Evolutionary conservation across 768 basidiomycete genomes (phyloP).

Genomic region (Suillus spraguei): DNA sequence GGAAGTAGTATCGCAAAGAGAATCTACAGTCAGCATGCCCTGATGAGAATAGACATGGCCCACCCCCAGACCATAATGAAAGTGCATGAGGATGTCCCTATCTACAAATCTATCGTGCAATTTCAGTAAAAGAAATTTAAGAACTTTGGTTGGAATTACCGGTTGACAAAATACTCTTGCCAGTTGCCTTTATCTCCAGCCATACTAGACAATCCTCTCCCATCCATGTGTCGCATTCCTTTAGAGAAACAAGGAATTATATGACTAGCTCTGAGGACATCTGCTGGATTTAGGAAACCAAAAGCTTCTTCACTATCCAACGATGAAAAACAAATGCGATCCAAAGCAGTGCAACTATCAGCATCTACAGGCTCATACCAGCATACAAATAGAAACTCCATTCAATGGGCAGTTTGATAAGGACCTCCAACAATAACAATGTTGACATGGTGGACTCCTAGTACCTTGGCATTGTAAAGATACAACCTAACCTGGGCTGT

Average conservation of each 20-base stretch:
- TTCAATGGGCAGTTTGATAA: background rate
- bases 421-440: background rate
- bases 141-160: constrained; percentile 5
- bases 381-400: constrained; percentile 3
- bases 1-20: background rate
- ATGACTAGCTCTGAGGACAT: constrained; percentile 19
- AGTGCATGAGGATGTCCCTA: constrained; percentile 23
- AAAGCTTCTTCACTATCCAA: constrained; percentile 12
- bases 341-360: constrained; percentile 1
- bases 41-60: constrained; percentile 14
- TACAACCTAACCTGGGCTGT: too few relatives aligned
- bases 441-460: constrained; percentile 3
- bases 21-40: background rate
- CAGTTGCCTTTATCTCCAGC: constrained; percentile 14
- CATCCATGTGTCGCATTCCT: constrained; percentile 10
- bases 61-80: constrained; percentile 21
- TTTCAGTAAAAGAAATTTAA: background rate
- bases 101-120: constrained; percentile 21
- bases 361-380: background rate
- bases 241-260: constrained; percentile 16
- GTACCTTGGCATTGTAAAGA: background rate
- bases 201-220: constrained; percentile 6
- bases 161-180: constrained; percentile 17
- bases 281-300: constrained; percentile 18
- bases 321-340: constrained; percentile 11